phyloP scores from a whole-genome alignment of 805 yeast genomes.

The Zygoascus flipseniorum region DNA sequence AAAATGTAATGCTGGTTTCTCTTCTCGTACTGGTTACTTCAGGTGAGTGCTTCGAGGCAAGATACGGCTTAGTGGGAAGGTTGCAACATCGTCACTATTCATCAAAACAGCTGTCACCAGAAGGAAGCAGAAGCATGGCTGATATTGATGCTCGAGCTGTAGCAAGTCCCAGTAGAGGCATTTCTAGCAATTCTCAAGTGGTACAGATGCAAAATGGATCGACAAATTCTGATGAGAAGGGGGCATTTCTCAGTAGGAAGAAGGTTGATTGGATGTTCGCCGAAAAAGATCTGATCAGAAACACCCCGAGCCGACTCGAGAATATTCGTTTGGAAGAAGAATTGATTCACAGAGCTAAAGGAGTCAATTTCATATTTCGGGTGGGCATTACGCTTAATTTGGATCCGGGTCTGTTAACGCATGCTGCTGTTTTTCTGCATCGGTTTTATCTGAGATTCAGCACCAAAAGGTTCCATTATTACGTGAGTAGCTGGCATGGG shows the following conservation, averaged over 20 bases:
- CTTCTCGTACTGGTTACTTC: too few relatives aligned
- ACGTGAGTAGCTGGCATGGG: constrained; percentile 9
- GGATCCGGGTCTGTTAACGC: constrained; percentile 30
- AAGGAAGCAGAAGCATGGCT: too few relatives aligned
- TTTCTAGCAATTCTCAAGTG: too few relatives aligned
- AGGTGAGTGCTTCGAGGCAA: too few relatives aligned
- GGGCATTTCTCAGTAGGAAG: background rate
- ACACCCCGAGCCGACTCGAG: constrained; percentile 21
- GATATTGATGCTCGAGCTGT: too few relatives aligned
- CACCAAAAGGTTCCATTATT: constrained; percentile 36
- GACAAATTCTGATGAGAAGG: too few relatives aligned
- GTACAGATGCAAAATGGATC: too few relatives aligned
- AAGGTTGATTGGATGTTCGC: constrained; percentile 20
- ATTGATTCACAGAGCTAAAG: constrained; percentile 37
- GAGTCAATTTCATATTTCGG: constrained; percentile 38
- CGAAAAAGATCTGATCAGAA: constrained; percentile 13
- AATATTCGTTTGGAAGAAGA: constrained; percentile 25
- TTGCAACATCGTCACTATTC: too few relatives aligned
- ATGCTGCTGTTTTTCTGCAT: constrained; percentile 42
- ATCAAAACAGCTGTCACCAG: too few relatives aligned
- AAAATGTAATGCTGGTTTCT: too few relatives aligned
- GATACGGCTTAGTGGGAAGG: too few relatives aligned
- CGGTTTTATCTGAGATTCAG: constrained; percentile 44
- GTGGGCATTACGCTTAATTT: constrained; percentile 38
- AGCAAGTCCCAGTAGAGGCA: too few relatives aligned